These are phyloP conservation scores for Scolecobasidium constrictum DNA, from an alignment of 2,329 filamentous ascomycete genomes.

Conservation along the genomic window DNA sequence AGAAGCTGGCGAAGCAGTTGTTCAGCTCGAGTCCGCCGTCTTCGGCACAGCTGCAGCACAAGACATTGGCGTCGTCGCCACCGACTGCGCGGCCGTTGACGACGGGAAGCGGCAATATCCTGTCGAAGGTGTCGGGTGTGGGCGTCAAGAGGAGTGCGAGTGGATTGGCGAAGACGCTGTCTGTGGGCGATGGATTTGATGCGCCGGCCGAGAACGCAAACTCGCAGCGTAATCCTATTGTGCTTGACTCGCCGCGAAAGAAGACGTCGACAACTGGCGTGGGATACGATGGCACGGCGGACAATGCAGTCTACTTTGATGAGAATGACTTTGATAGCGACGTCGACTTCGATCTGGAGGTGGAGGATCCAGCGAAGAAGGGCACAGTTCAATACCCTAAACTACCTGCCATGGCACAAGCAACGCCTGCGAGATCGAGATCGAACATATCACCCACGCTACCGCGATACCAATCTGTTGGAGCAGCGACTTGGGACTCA, in stretches of 20 bases:
- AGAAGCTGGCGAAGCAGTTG: neutral
- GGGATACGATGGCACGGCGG: conserved; percentile 12
- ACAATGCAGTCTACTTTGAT: conserved; percentile 48
- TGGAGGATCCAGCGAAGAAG: conserved; percentile 47
- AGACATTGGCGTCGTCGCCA: neutral
- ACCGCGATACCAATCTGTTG: neutral
- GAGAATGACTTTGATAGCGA: conserved; percentile 86
- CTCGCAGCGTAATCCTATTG: conserved; percentile 1
- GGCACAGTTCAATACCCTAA: conserved; percentile 29
- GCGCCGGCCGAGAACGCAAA: neutral
- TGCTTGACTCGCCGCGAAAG: neutral
- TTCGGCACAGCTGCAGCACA: neutral
- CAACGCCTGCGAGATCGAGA: neutral
- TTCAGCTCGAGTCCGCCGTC: conserved; percentile 4
- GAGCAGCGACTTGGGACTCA: neutral
- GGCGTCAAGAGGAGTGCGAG: conserved; percentile 35
- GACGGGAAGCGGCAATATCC: neutral
- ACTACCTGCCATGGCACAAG: neutral
- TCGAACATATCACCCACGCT: conserved; percentile 2
- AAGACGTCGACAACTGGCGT: neutral
- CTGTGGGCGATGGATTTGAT: conserved; percentile 26
- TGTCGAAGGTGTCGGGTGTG: neutral
- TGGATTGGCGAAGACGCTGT: conserved; percentile 34
- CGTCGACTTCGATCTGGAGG: conserved; percentile 59
- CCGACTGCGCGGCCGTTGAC: neutral